Percentiles rank a stretch among this genome's conserved stretches.
phyloP scores from a whole-genome alignment of 2,329 filamentous ascomycete species.

The Cladosporium sp. region DNA sequence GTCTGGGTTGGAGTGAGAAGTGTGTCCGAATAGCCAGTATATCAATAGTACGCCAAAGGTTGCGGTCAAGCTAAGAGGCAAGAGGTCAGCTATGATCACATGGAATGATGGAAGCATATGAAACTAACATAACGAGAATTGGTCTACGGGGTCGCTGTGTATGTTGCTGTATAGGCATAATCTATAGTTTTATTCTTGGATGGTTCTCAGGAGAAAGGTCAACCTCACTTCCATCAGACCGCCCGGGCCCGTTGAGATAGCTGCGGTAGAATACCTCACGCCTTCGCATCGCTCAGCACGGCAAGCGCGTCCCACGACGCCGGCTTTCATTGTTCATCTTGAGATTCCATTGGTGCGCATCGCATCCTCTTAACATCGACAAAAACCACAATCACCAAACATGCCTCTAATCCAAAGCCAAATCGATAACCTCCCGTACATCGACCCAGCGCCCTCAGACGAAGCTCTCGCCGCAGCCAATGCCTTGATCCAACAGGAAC shows the following conservation, averaged over 20 bases:
- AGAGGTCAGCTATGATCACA: not conserved
- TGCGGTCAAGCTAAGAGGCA: conserved; percentile 1
- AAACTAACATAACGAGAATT: conserved; percentile 6
- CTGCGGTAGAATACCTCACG: not conserved
- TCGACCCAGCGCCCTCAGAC: conserved; percentile 72
- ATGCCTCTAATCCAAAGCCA: conserved; percentile 71
- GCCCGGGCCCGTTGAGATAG: too few species aligned
- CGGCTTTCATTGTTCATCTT: not conserved
- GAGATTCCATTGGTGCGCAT: conserved; percentile 17
- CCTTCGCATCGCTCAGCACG: not conserved
- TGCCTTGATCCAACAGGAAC: conserved; percentile 69
- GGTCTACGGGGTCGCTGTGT: conserved; percentile 2
- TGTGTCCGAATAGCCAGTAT: conserved; percentile 13
- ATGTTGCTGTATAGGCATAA: conserved; percentile 14
- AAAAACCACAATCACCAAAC: conserved; percentile 28
- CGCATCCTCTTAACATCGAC: not conserved
- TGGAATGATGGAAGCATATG: not conserved
- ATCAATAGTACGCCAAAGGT: conserved; percentile 4
- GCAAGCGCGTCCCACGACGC: not conserved
- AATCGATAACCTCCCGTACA: conserved; percentile 82
- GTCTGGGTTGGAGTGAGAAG: not conserved
- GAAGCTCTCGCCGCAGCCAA: conserved; percentile 66
- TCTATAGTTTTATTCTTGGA: not conserved
- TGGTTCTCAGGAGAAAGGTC: not conserved
- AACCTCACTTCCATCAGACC: conserved; percentile 3